phyloP scores from a whole-genome alignment of 1,284 basidiomycete species.

The Anthracocystis walkeri region DNA sequence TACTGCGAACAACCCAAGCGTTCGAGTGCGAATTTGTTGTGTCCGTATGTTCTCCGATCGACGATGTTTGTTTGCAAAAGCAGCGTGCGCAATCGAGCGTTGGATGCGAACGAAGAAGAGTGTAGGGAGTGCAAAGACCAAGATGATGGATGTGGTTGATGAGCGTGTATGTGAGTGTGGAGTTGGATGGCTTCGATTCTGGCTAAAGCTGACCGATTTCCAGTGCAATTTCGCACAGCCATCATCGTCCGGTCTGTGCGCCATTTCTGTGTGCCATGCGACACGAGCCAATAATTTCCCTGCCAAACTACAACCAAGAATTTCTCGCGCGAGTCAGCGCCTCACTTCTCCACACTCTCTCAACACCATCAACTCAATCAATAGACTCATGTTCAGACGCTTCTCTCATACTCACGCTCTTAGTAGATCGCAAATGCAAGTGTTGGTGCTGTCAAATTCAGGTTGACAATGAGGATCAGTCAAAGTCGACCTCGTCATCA shows the following conservation, averaged over 20 bases:
- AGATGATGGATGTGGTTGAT: conserved; percentile 6
- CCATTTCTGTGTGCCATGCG: conserved; percentile 9
- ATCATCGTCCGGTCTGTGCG: conserved; percentile 43
- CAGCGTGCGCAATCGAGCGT: background rate
- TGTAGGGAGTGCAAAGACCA: background rate
- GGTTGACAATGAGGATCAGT: conserved; percentile 3
- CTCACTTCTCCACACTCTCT: background rate
- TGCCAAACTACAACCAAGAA: background rate
- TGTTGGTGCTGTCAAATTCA: background rate
- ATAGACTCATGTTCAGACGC: no score
- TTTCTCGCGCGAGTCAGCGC: conserved; percentile 1
- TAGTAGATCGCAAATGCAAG: background rate
- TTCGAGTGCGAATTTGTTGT: no score
- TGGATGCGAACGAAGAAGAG: background rate
- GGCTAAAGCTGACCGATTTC: conserved; percentile 18
- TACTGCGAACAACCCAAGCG: no score
- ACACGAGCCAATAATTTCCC: background rate
- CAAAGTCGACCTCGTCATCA: conserved; percentile 51
- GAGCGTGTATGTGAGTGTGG: conserved; percentile 20
- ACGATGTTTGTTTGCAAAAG: background rate
- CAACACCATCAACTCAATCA: background rate
- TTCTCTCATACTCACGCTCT: background rate
- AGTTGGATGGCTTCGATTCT: conserved; percentile 25
- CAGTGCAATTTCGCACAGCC: conserved; percentile 24
- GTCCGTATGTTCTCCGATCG: no score